Base-by-base conservation (phyloP, 345 rosid genomes). In the Syzygium jambos region DNA sequence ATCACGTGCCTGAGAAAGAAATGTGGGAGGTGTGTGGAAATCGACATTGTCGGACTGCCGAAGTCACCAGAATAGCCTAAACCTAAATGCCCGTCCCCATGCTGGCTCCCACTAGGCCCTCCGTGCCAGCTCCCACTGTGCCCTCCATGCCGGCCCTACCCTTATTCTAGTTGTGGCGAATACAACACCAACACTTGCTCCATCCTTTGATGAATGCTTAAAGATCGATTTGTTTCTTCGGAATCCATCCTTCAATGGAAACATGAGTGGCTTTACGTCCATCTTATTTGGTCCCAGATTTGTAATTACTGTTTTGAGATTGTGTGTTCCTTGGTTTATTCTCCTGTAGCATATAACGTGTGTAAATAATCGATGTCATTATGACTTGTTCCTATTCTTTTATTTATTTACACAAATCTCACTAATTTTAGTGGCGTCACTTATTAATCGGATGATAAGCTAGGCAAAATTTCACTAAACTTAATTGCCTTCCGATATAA, bases 1-100 rank as follows among this genome's bases (percentile, higher is more conserved):
- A 6, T 85, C 0, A 51, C 87, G 11, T 29, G 49, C 41, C 55
- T 90, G 17, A 88, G 68, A 23, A 90, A 88, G 89, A 87, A 55
- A 56, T 11, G 13, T 43, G 51, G 80, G 11, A 68, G 51, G 80
- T 73, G 80, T 5, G 46, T 5, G 25, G 14, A 73, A 17, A 87
- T 89, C 25, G n/a, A 29, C 21, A 84, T 29, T 7, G 83, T 87
- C 8, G 88, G 91, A 27, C 91, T 84, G 4, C 30, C 61, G 0
- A 89, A 87, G 88, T 87, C 85, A 4, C 86, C 89, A 4, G 77
- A 53, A 22, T 52, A 19, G 30, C 80, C 49, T 34, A 34, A 73
- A 23, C 25, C 80, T 68, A 68, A 34, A 68, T 34, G 80, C 80
- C 80, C 5, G 3, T 68, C 80, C 3, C 49, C 49, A 25, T 73